These are phyloP conservation scores for Eimeria acervulina DNA, from an alignment of 169 alveolate species.

Conservation along the genomic window DNA sequence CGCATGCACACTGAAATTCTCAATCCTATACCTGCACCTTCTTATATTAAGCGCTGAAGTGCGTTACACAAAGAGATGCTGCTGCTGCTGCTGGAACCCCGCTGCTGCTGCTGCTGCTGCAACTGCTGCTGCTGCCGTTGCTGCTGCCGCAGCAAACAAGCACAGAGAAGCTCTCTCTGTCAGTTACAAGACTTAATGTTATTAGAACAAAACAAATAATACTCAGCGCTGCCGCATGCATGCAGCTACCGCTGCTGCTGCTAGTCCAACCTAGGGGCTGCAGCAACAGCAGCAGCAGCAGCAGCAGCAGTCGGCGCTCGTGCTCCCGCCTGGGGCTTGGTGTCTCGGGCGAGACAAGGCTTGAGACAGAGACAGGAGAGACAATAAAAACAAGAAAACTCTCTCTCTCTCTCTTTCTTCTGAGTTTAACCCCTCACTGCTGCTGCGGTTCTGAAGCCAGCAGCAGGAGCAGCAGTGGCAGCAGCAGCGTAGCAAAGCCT, in stretches of 20 bases:
- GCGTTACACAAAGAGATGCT: background rate
- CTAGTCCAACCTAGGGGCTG: background rate
- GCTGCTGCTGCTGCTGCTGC: constrained; percentile 24
- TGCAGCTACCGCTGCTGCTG: constrained; percentile 50
- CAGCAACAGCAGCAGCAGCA: constrained; percentile 61
- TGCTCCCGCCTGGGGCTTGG: background rate
- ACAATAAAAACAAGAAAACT: background rate
- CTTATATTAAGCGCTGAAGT: too few relatives aligned
- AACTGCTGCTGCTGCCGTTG: constrained; percentile 4
- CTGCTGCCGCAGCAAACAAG: constrained; percentile 37
- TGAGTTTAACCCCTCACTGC: background rate
- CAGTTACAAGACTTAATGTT: background rate
- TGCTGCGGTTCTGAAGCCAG: too few relatives aligned
- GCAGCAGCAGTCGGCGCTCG: constrained; percentile 65
- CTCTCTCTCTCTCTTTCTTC: background rate
- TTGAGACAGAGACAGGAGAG: background rate
- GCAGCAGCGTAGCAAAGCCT: background rate
- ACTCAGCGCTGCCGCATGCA: background rate
- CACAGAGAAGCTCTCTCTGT: background rate
- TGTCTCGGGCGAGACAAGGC: background rate
- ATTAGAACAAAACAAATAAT: background rate
- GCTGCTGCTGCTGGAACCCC: constrained; percentile 18
- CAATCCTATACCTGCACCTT: background rate
- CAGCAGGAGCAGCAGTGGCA: background rate
- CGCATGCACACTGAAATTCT: background rate